Base-by-base conservation (phyloP, 495 filamentous ascomycete species). In the Gamarada debralockiae region DNA sequence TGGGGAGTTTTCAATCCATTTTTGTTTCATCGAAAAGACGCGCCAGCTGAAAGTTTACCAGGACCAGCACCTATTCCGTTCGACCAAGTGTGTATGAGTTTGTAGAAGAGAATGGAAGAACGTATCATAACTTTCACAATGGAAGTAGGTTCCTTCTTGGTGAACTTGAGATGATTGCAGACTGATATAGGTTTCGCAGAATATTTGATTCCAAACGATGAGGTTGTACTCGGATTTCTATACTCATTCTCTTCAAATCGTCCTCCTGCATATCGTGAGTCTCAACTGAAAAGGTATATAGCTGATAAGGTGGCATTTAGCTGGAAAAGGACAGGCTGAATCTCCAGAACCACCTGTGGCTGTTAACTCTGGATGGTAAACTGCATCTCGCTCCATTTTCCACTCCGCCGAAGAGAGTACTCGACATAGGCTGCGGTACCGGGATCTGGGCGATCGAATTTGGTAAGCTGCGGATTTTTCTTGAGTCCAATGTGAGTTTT, bases 271-370 rank as follows among this genome's bases (percentile, higher is more conserved):
- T n/a, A n/a, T n/a, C n/a, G n/a, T n/a, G n/a, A n/a, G n/a, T n/a
- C 7, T 42, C 18, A 20, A 34, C 31, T 8, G 31, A 34, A 8
- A 34, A 34, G n/a, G 2, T 9, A n/a, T 14, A 1, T 14, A 22
- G 21, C 21, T 24, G 42, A 29, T 24, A 25, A 23, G 15, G 23
- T 39, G 4, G n/a, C n/a, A 7, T 15, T 3, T 7, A 48, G 42
- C 9, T 15, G 21, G 38, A 44, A 24, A 17, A 15, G 10, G 41
- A 47, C 34, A 21, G 40, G 7, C 24, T 41, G 58, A 59, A 70
- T 18, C 31, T 68, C 9, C 63, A 68, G 34, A 73, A 82, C 54
- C 71, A 81, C 54, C 67, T 77, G 42, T 78, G 70, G 53, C 65
- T 78, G 9, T 68, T 75, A 36, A 52, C 73, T 14, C 62, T 79